Conservation (phyloP, 2,329 filamentous ascomycete genomes). For the Sarocladium oryzae region DNA sequence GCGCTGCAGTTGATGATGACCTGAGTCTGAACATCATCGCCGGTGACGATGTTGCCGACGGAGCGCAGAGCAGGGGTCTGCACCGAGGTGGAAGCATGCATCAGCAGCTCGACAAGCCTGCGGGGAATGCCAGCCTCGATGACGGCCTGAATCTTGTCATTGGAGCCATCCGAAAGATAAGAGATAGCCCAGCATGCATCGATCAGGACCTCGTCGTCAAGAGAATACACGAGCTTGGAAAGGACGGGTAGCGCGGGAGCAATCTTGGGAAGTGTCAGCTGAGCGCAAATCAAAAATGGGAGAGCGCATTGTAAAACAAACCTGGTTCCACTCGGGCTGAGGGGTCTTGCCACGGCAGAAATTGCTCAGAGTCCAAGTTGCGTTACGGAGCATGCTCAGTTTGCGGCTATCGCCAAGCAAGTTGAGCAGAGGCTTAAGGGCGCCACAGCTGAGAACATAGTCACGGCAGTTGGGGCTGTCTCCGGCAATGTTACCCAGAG, state of each 20-base stretch:
- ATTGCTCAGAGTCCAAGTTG: conserved; percentile 98
- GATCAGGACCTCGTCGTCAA: conserved; percentile 96
- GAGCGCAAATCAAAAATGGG: neutral
- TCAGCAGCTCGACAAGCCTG: conserved; percentile 90
- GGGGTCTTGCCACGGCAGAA: conserved; percentile 99
- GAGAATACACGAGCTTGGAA: conserved; percentile 94
- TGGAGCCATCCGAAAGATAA: conserved; percentile 94
- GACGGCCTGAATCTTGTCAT: conserved; percentile 98
- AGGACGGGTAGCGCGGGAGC: conserved; percentile 89
- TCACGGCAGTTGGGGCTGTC: conserved; percentile 97
- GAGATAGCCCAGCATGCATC: conserved; percentile 99
- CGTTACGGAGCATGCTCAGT: conserved; percentile 97
- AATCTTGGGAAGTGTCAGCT: conserved; percentile 53
- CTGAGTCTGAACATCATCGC: conserved; percentile 97
- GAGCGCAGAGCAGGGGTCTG: conserved; percentile 96
- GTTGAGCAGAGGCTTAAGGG: conserved; percentile 80
- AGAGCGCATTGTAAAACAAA: conserved; percentile 42
- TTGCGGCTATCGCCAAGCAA: conserved; percentile 96
- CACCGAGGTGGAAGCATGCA: conserved; percentile 96
- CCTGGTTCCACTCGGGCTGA: conserved; percentile 94
- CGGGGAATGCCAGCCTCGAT: conserved; percentile 98
- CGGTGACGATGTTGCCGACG: conserved; percentile 97
- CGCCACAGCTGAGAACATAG: conserved; percentile 87
- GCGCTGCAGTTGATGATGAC: conserved; percentile 99
- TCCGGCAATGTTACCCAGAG: conserved; percentile 95